Evolutionary conservation across 2,329 filamentous ascomycete species (phyloP).

Genomic region (Verticillium isaacii): DNA sequence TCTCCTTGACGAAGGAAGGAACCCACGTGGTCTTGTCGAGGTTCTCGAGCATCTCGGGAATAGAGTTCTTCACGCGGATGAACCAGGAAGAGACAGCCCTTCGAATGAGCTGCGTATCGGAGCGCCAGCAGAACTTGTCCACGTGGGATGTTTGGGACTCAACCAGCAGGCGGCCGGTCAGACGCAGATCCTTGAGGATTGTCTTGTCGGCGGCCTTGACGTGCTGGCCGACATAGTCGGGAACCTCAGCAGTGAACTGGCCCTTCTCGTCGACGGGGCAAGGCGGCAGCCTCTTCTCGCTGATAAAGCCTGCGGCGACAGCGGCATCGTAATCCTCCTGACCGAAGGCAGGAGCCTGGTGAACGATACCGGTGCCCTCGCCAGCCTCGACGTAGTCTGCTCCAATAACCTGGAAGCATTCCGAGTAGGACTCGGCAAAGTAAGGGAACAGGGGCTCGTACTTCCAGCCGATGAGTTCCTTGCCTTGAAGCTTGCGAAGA

Average conservation of each 20-base stretch:
- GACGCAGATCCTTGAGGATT: slow-evolving; percentile 86
- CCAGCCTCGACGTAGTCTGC: slow-evolving; percentile 84
- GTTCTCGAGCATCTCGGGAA: slow-evolving; percentile 85
- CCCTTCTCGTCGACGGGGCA: slow-evolving; percentile 87
- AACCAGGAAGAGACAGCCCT: slow-evolving; percentile 93
- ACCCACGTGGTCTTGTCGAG: slow-evolving; percentile 92
- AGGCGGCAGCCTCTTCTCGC: slow-evolving; percentile 71
- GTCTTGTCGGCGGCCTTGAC: slow-evolving; percentile 90
- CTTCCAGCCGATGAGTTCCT: slow-evolving; percentile 81
- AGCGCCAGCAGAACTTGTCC: slow-evolving; percentile 90
- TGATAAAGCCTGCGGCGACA: slow-evolving; percentile 71
- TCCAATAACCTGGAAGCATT: slow-evolving; percentile 78
- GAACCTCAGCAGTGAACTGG: slow-evolving; percentile 70
- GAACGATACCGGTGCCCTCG: slow-evolving; percentile 89
- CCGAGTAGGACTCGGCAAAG: slow-evolving; percentile 84
- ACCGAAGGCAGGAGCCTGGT: slow-evolving; percentile 90
- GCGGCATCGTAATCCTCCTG: slow-evolving; percentile 93
- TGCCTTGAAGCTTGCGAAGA: slow-evolving; percentile 73
- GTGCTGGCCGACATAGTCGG: slow-evolving; percentile 79
- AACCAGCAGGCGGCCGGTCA: slow-evolving; percentile 69
- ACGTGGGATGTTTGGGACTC: slow-evolving; percentile 87
- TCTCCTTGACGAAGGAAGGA: slow-evolving; percentile 84
- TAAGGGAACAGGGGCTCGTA: slow-evolving; percentile 89
- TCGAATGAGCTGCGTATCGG: slow-evolving; percentile 93
- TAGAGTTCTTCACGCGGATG: slow-evolving; percentile 76